Evolutionary conservation across 371 early-diverging fungal genomes (phyloP).

Genomic region (Parasitella parasitica): DNA sequence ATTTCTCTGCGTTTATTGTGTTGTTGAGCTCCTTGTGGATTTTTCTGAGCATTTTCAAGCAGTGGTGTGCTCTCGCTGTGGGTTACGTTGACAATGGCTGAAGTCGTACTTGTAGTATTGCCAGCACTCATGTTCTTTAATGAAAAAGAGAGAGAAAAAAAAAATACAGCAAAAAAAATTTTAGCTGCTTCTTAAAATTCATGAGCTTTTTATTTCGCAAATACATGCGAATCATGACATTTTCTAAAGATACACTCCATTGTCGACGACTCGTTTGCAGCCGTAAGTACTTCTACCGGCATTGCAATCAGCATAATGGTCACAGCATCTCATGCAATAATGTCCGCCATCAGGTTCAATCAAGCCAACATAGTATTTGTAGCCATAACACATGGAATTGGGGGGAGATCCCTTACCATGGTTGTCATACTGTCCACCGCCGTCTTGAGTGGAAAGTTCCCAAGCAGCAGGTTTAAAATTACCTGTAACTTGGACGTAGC

Average conservation of each 20-base stretch:
- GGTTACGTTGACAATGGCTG: neutral
- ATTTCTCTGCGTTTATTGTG: constrained; percentile 28
- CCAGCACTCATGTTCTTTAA: neutral
- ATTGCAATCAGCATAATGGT: constrained; percentile 27
- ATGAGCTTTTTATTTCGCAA: no score
- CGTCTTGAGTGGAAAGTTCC: constrained; percentile 26
- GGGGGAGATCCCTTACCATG: constrained; percentile 31
- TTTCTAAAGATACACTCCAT: constrained; percentile 2
- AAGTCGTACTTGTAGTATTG: neutral
- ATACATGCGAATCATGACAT: neutral
- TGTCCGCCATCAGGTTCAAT: constrained; percentile 28
- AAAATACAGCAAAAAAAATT: neutral
- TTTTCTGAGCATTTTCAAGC: neutral
- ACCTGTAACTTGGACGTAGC: constrained; percentile 43
- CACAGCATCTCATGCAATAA: constrained; percentile 33
- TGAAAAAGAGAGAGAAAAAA: neutral
- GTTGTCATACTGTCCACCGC: constrained; percentile 47
- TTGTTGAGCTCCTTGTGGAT: neutral
- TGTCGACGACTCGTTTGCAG: constrained; percentile 28
- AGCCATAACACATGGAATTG: constrained; percentile 28
- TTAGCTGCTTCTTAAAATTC: neutral
- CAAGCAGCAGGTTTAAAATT: constrained; percentile 30
- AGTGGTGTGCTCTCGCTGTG: constrained; percentile 7
- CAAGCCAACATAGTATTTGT: constrained; percentile 29
- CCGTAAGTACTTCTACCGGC: constrained; percentile 39